Conservation (phyloP, 768 basidiomycete genomes). For the Mycena haematopus region DNA sequence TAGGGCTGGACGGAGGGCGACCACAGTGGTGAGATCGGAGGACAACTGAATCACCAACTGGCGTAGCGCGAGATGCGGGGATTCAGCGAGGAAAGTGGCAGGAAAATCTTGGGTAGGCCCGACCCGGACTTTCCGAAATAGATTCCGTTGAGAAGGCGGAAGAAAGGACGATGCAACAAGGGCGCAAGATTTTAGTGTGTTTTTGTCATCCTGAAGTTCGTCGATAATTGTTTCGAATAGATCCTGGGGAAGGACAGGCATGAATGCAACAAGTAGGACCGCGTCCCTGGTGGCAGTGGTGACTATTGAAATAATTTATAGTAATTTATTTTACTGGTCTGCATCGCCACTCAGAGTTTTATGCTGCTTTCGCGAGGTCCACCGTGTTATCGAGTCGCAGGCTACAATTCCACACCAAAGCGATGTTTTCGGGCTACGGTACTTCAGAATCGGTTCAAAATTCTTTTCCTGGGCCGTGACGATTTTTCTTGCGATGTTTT, state of each 20-base stretch:
- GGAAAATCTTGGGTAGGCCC: neutral
- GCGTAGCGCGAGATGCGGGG: constrained; percentile 12
- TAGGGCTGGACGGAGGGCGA: neutral
- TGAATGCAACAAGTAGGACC: neutral
- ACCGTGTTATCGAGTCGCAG: constrained; percentile 1
- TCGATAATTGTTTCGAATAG: constrained; percentile 19
- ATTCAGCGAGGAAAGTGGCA: neutral
- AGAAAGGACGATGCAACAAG: constrained; percentile 11
- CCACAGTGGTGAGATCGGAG: neutral
- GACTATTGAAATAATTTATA: no score
- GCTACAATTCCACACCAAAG: neutral
- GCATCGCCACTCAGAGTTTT: neutral
- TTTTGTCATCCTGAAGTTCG: neutral
- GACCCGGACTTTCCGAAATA: neutral
- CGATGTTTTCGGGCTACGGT: constrained; percentile 1
- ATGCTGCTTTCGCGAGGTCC: constrained; percentile 2
- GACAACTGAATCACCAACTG: constrained; percentile 5
- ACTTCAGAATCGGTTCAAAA: constrained; percentile 55
- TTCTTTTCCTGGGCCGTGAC: constrained; percentile 90
- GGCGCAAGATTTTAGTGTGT: constrained; percentile 5
- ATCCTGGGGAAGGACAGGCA: constrained; percentile 6
- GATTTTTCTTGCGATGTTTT: constrained; percentile 84
- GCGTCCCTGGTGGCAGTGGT: no score
- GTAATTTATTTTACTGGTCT: no score
- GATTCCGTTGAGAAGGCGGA: constrained; percentile 10